Evolutionary conservation across 106 monocot species (phyloP).

Genomic region (Ottelia alismoides): DNA sequence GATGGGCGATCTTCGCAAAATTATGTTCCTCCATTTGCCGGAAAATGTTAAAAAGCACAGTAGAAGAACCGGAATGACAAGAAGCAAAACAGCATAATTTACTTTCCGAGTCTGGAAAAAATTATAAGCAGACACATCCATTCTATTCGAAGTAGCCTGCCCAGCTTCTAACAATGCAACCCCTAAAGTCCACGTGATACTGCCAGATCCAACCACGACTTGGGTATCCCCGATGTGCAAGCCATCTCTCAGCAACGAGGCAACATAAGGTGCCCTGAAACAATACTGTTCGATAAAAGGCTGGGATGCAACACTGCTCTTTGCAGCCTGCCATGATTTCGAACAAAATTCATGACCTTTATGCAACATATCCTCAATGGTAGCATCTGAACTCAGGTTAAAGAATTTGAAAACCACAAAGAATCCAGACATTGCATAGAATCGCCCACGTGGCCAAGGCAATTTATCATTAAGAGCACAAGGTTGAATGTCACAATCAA

Average conservation of each 20-base stretch:
- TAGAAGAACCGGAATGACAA: conserved; percentile 35
- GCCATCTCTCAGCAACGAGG: conserved; percentile 70
- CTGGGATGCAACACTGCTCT: conserved; percentile 72
- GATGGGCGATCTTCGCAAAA: conserved; percentile 34
- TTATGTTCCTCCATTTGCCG: conserved; percentile 31
- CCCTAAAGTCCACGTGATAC: conserved; percentile 91
- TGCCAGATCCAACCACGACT: conserved; percentile 83
- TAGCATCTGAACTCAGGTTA: conserved; percentile 61
- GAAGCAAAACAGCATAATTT: conserved; percentile 28
- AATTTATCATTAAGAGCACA: conserved; percentile 59
- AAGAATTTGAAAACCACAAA: conserved; percentile 89
- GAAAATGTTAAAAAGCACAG: conserved; percentile 33
- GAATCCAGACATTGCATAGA: conserved; percentile 93
- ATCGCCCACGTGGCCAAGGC: conserved; percentile 57
- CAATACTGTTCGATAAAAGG: conserved; percentile 97
- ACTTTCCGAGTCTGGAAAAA: conserved; percentile 21
- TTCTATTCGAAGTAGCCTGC: conserved; percentile 38
- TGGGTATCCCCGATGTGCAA: conserved; percentile 62
- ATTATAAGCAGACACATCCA: conserved; percentile 28
- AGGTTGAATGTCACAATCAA: conserved; percentile 62
- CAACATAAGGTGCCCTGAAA: conserved; percentile 88
- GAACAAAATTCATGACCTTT: conserved; percentile 64
- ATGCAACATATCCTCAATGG: conserved; percentile 42
- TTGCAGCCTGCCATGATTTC: conserved; percentile 68
- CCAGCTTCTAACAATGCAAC: conserved; percentile 78